Evolutionary conservation across 1,284 basidiomycete genomes (phyloP), one percentile per base, ranked within the genome.

Genomic region (Ceratobasidium sp.): DNA sequence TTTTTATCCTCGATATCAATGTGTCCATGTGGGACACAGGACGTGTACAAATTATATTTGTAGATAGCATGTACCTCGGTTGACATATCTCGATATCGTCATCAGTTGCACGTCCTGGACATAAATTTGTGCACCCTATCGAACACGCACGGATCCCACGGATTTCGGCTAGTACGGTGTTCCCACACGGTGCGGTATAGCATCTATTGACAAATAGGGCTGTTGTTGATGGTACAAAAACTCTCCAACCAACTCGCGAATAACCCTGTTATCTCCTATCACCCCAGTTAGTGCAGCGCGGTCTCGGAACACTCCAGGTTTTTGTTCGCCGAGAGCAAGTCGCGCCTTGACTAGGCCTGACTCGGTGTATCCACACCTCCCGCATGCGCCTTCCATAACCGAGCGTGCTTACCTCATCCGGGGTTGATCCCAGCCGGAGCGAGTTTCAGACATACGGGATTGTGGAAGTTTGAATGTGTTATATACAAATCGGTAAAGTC

Each of bases 361-460:
- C 53, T 24, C 5, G 51, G 19, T 27, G 22, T 46, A 69, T 43
- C 53, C 51, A 22, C 19, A 14, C 16, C 13, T 31, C 48, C 19
- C 37, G 19, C 7, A 3, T 24, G 6, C 29, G 19, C 37, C 31
- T 69, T 34, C 66, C 39, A 69, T 41, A 69, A 24, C n/a, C 1
- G 53, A 8, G n/a, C 19, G 1, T 13, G 66, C 66, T 69, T 69
- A 69, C n/a, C 7, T 69, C 66, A 69, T 58, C 34, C 53, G 53
- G 53, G 24, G 66, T 69, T 65, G 53, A 69, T 69, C 34, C 34
- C 56, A 69, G 19, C 66, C 66, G 66, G 51, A 27, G 51, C 63
- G 22, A 37, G 66, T 69, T 68, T 68, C 65, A 68, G 48, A n/a
- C 48, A n/a, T n/a, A n/a, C n/a, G n/a, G n/a, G n/a, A n/a, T n/a